Evolutionary conservation across 2,329 filamentous ascomycete species (phyloP), one percentile per base, ranked within the genome.

Genomic region (Ciborinia camelliae): DNA sequence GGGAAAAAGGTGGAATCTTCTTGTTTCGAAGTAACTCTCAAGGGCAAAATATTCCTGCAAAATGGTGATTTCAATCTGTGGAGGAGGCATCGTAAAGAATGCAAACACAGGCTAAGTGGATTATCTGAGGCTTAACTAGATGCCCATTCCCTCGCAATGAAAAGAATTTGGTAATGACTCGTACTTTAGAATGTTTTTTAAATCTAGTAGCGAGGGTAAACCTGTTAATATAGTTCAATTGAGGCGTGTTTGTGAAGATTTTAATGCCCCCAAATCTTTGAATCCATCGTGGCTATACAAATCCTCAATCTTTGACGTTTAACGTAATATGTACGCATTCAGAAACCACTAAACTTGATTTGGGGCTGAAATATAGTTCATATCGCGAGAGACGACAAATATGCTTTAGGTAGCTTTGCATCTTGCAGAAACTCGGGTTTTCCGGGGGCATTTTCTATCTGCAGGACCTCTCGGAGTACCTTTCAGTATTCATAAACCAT

Each of bases 171-270:
- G n/a, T n/a, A n/a, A n/a, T n/a, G n/a, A n/a, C n/a, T n/a, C n/a
- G n/a, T n/a, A n/a, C n/a, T n/a, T n/a, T n/a, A n/a, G n/a, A n/a
- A n/a, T n/a, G n/a, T n/a, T n/a, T n/a, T n/a, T n/a, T n/a, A n/a
- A n/a, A n/a, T n/a, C n/a, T n/a, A n/a, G n/a, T n/a, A n/a, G n/a
- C n/a, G n/a, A n/a, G n/a, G n/a, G n/a, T n/a, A n/a, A n/a, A n/a
- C n/a, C n/a, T n/a, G n/a, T n/a, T n/a, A 54, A 37, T 54, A 54
- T 54, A 54, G 12, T 26, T 54, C 15, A 54, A 54, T 37, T 54
- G 2, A 39, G 37, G 8, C 15, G 14, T 37, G 32, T 54, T 39
- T 32, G n/a, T n/a, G n/a, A 39, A 32, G 10, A 2, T 5, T 37
- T 26, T 7, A 4, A 8, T 37, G 32, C 51, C 51, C 51, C 32